Evolutionary conservation across 2,329 filamentous ascomycete genomes (phyloP), one percentile per base, ranked within the genome.

Genomic region (Trichoderma sp.): DNA sequence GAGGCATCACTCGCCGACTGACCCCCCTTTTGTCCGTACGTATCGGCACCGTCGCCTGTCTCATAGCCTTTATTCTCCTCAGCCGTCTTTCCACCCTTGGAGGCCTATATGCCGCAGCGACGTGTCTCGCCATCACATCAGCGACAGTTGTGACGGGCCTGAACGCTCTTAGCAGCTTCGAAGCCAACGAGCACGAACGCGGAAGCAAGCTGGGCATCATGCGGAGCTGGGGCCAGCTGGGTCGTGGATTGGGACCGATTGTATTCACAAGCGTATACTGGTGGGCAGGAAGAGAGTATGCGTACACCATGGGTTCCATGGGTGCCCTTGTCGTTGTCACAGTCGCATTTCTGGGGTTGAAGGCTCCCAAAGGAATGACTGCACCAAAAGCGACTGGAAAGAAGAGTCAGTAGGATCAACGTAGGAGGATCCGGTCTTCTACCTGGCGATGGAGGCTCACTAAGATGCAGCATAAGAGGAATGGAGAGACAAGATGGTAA

Each of bases 251-350:
- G 12, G 96, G 96, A 0, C 96, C 96, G 0, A 81, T 99, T 5
- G 83, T 97, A 43, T 99, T 99, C 79, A 98, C 96, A 73, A 94
- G 93, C 63, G 85, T 99, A 70, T 99, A 99, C 83, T 99, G 96
- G 96, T 99, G 96, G 96, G 95, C 94, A 7, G 96, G 96, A 0
- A 86, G 96, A 61, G 92, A 97, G 78, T 87, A 90, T 12, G 96
- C 96, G 2, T 99, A 98, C 81, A 86, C 85, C 1, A 86, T 94
- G 76, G 96, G 96, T 4, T 92, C 93, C 0, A 85, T 88, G 13
- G 94, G 94, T 6, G 97, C 98, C 84, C 81, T 92, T 6, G 88
- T 85, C 1, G 95, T 98, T 12, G 87, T 88, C 58, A 86, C 85
- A 12, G 82, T 94, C 28, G 93, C 92, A 0, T 92, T 97, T 79